Base-by-base conservation (phyloP, 2,329 filamentous ascomycete genomes). In the Hypoxylon sp. region DNA sequence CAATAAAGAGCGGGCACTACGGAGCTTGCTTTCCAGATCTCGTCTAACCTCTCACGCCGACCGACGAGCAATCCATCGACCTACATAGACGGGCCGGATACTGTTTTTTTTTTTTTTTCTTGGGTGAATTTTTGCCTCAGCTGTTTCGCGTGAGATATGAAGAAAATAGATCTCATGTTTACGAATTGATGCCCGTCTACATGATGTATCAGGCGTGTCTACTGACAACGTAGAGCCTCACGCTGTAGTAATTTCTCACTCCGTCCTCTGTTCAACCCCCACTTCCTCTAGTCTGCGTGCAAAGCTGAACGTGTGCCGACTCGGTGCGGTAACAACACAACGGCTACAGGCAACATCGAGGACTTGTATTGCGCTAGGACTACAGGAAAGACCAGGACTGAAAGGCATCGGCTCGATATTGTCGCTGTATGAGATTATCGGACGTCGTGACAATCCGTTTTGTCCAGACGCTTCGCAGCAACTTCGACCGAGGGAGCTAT, bases 341-440 rank as follows among this genome's bases (percentile, higher is more conserved):
- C n/a, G n/a, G n/a, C 75, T 74, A 82, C 83, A 82, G 75, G 83
- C 83, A 83, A 86, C 83, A n/a, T 86, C 86, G 67, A 74, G 83
- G 83, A 86, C 83, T 86, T n/a, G n/a, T n/a, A n/a, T 86, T 86
- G 83, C 83, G 83, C 82, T 85, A 85, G 83, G 81, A 84, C 67
- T 70, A 54, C 67, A 76, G 78, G 76, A 72, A 63, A 82, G 80
- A 85, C n/a, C n/a, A 85, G 86, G 83, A 85, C 83, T 82, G 72
- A 33, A 35, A 58, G n/a, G n/a, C n/a, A n/a, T n/a, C n/a, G n/a
- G n/a, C 17, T 47, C 38, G 13, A 41, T 20, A 43, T 15, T 9
- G 46, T 29, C n/a, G 24, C 48, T 67, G 56, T 59, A 68, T 67
- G 62, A 58, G 21, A 48, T 43, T 55, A 38, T 45, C 48, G 40